Evolutionary conservation across 169 alveolate genomes (phyloP), one percentile per base, ranked within the genome.

Genomic region (Babesia caballi): DNA sequence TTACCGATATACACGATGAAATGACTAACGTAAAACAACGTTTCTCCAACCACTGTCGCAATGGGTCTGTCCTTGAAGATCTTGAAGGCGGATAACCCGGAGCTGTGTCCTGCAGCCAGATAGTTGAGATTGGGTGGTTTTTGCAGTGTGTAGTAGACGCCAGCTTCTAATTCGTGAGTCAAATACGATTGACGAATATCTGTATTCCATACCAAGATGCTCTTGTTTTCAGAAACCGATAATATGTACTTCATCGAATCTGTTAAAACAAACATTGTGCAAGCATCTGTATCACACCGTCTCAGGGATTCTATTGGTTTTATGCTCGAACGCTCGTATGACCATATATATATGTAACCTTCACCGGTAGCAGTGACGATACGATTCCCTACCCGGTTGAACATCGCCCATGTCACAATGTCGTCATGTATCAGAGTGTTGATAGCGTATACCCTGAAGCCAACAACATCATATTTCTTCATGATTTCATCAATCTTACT

Each of bases 381-480:
- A 8, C 93, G 70, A 53, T 94, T 96, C 51, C 86, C 63, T 41
- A 87, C 87, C 7, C 94, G 95, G 72, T 95, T 98, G 84, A 97
- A 97, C 7, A 94, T 60, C 7, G 97, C 98, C 96, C 98, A 97
- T 77, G 96, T 97, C 0, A 97, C 98, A n/a, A 98, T 99, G 69
- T 94, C 91, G 51, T 95, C 97, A 77, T 97, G 99, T 5, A 81
- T 71, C 42, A 59, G 81, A 0, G 84, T 46, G n/a, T n/a, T n/a
- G n/a, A n/a, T n/a, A n/a, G n/a, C n/a, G n/a, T n/a, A n/a, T n/a
- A n/a, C n/a, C n/a, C n/a, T n/a, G 25, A 81, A 54, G 21, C 99
- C 99, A 84, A 93, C 97, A 53, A 96, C 77, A 42, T 93, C 93
- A 84, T 94, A 94, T 23, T 91, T 91, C 61, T 94, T 88, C 1